Conservation (phyloP, 108 stramenopile genomes). For the Halocafeteria seosinensis region DNA sequence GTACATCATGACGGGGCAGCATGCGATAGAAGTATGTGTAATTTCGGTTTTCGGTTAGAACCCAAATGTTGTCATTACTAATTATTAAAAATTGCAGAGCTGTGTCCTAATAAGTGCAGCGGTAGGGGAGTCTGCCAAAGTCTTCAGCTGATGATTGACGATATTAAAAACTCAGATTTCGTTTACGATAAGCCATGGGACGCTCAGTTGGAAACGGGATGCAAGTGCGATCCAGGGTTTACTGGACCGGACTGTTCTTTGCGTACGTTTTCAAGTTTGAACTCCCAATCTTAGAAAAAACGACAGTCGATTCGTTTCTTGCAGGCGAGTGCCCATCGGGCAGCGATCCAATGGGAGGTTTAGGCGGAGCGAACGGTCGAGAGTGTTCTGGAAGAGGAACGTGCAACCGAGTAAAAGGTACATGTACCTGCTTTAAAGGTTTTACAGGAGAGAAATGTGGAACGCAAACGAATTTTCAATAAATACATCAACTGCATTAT, state of each 20-base stretch:
- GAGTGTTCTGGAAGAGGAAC: not conserved
- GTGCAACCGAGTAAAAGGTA: not conserved
- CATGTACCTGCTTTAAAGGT: not conserved
- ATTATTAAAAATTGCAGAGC: not conserved
- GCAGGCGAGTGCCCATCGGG: not conserved
- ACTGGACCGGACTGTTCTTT: not conserved
- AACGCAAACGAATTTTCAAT: not conserved
- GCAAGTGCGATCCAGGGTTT: not conserved
- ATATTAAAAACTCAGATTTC: not conserved
- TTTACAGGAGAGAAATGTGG: not conserved
- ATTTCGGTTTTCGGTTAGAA: not conserved
- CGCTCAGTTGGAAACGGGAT: not conserved
- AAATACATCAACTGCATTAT: not conserved
- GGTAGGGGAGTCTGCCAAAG: not conserved
- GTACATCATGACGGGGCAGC: constrained; percentile 24
- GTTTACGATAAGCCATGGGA: not conserved
- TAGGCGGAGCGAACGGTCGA: not conserved
- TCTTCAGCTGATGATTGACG: not conserved
- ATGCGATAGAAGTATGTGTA: constrained; percentile 20
- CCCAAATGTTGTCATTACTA: not conserved
- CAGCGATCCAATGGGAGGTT: not conserved
- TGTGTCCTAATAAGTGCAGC: not conserved
- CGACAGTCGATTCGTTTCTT: too few species aligned
- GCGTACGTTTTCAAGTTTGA: too few species aligned
- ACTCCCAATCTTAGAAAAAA: too few species aligned